These are phyloP conservation scores for Sugiyamaella boreocaroliniensis DNA, from an alignment of 805 yeast genomes.

Conservation along the genomic window DNA sequence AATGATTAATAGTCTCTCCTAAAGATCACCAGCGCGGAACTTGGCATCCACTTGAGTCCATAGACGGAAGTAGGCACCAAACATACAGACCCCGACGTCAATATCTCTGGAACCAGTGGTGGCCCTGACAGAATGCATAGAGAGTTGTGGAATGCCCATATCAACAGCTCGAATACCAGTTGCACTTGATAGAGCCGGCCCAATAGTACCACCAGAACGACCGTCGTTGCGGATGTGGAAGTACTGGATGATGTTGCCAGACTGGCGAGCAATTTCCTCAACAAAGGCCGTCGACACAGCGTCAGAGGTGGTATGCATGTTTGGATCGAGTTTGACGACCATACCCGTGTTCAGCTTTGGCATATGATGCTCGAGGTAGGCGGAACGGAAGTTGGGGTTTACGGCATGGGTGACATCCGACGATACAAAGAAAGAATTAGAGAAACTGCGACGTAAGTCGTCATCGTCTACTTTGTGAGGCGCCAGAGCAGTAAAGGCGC, in stretches of 20 bases:
- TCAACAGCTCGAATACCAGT: slow-evolving; percentile 54
- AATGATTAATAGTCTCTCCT: not conserved
- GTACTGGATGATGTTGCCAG: slow-evolving; percentile 61
- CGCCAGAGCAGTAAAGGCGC: slow-evolving; percentile 28
- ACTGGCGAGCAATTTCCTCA: slow-evolving; percentile 59
- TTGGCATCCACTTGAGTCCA: slow-evolving; percentile 51
- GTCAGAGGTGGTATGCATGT: slow-evolving; percentile 81
- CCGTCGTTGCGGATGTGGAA: slow-evolving; percentile 84
- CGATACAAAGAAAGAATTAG: slow-evolving; percentile 72
- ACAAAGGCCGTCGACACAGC: slow-evolving; percentile 62
- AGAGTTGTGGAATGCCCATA: slow-evolving; percentile 73
- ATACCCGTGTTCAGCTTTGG: slow-evolving; percentile 76
- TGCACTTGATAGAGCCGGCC: slow-evolving; percentile 44
- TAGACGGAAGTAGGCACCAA: slow-evolving; percentile 57
- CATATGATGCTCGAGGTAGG: slow-evolving; percentile 69
- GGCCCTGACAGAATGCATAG: slow-evolving; percentile 85
- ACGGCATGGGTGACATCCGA: slow-evolving; percentile 81
- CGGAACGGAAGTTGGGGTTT: slow-evolving; percentile 58
- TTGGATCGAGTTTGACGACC: slow-evolving; percentile 64
- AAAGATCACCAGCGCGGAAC: slow-evolving; percentile 26
- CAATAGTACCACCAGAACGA: slow-evolving; percentile 85
- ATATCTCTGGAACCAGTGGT: slow-evolving; percentile 72
- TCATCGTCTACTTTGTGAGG: slow-evolving; percentile 25
- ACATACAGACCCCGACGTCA: slow-evolving; percentile 66
- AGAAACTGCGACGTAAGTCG: slow-evolving; percentile 41